A percentile compares a stretch with the other conserved stretches of the same genome.
Conservation (phyloP, 352 stramenopile species). For the Phytophthora europaea region DNA sequence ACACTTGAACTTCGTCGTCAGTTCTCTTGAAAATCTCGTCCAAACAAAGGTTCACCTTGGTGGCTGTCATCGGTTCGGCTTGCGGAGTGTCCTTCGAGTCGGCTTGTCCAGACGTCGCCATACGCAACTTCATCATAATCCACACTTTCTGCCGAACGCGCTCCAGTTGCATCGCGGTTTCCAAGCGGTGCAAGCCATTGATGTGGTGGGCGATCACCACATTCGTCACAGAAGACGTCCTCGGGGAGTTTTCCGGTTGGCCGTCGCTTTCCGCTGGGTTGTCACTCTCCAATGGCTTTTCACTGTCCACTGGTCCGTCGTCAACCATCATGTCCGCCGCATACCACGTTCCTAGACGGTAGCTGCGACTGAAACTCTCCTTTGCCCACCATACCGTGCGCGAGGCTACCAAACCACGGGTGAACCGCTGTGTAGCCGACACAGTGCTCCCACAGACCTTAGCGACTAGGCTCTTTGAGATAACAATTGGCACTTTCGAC, state of each 20-base stretch:
- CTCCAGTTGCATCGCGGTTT: conserved; percentile 66
- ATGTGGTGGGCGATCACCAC: conserved; percentile 42
- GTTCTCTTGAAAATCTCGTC: conserved; percentile 45
- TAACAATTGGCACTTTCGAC: conserved; percentile 63
- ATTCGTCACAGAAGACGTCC: conserved; percentile 16
- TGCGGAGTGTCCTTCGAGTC: background rate
- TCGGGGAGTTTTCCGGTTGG: conserved; percentile 4
- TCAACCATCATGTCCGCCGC: conserved; percentile 51
- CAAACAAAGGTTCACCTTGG: conserved; percentile 47
- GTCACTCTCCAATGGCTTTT: conserved; percentile 12
- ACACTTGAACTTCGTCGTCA: conserved; percentile 46
- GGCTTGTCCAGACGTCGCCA: background rate
- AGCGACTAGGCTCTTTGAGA: conserved; percentile 76
- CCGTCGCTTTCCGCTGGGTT: conserved; percentile 2
- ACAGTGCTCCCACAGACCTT: conserved; percentile 65
- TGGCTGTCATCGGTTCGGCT: conserved; percentile 25
- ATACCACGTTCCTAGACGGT: conserved; percentile 84
- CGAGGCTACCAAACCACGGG: conserved; percentile 53
- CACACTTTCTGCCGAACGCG: conserved; percentile 72
- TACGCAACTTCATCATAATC: conserved; percentile 49
- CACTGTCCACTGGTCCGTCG: conserved; percentile 4
- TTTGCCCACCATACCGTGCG: conserved; percentile 81
- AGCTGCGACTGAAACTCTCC: conserved; percentile 82
- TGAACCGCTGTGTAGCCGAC: conserved; percentile 58
- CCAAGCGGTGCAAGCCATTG: conserved; percentile 54